phyloP scores from a whole-genome alignment of 441 rosid species.

The Manihot esculenta region DNA sequence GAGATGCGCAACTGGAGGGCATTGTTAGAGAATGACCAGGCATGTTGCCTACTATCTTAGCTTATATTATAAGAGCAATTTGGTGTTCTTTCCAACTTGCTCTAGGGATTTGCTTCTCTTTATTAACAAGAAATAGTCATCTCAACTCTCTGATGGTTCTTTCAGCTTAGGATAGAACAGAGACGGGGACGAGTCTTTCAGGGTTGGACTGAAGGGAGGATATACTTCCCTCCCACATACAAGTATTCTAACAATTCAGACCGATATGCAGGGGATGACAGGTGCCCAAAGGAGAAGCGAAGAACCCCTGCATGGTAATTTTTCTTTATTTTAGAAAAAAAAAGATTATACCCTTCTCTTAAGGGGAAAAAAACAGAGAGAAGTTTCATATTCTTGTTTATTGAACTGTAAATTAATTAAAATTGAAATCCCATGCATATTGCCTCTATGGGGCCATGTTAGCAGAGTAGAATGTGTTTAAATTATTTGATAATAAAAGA shows the following conservation, averaged over 20 bases:
- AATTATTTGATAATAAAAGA: neutral
- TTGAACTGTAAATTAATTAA: neutral
- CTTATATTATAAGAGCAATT: neutral
- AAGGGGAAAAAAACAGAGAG: too few relatives aligned
- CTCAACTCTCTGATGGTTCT: conserved; percentile 23
- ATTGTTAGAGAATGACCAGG: conserved; percentile 95
- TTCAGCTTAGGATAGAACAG: conserved; percentile 85
- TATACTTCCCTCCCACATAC: conserved; percentile 98
- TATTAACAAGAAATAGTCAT: neutral
- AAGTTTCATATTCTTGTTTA: neutral
- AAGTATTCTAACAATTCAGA: conserved; percentile 96
- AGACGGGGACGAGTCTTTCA: conserved; percentile 67
- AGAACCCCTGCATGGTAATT: conserved; percentile 94
- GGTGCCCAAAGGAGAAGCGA: conserved; percentile 86
- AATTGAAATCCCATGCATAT: neutral
- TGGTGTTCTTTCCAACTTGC: neutral
- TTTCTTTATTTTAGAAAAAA: too few relatives aligned
- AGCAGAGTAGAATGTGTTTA: neutral
- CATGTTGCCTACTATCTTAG: conserved; percentile 28
- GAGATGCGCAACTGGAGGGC: conserved; percentile 97
- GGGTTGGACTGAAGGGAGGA: conserved; percentile 95
- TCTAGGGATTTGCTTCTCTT: neutral
- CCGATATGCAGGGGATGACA: conserved; percentile 80
- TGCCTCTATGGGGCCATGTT: neutral
- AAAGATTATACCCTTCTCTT: too few relatives aligned